Base-by-base conservation (phyloP, 805 yeast species). In the Nematodospora valgi region DNA sequence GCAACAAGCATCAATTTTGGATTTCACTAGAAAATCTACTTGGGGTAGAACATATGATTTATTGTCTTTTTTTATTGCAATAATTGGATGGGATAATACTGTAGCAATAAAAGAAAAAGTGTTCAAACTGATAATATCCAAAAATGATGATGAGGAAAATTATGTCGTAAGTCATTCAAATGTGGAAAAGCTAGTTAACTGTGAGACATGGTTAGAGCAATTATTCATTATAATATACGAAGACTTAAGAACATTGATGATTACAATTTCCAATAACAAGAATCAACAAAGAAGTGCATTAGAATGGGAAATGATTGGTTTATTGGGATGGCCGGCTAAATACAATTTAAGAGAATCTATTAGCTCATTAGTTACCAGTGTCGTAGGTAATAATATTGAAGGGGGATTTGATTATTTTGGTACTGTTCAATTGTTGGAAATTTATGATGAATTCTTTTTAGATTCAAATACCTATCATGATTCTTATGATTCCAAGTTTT, bases 71-170 rank as follows among this genome's bases (percentile, higher is more conserved):
- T 72, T 93, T 44, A 77, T 80, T 3, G 72, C 80, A 13, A 60
- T 70, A 16, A 64, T 80, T 26, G 96, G 96, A 4, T 91, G 98
- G 98, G 86, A 86, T 46, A 75, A 72, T 23, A 57, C 87, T 23
- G 68, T 89, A 45, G 64, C 68, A 38, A 51, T 80, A 24, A 76
- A 96, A 39, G 77, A 88, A 1, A 62, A 69, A 13, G 79, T 84
- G 0, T 91, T 91, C 59, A 30, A 30, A 21, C 16, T 23, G 11
- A 19, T 6, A 16, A 30, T 18, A 11, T 23, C 22, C 6, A 20
- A 21, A 12, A 12, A 20, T 27, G 34, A 17, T 30, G 37, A 13
- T 3, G 12, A 15, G 7, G 17, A 27, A 9, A 9, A 16, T 4
- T 29, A 30, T 10, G 14, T 23, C 4, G 38, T 37, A 14, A 31